A percentile compares a stretch with the other conserved stretches of the same genome.
These are phyloP conservation scores for Takashimella tepidaria DNA, from an alignment of 1,284 basidiomycete genomes.

Conservation along the genomic window DNA sequence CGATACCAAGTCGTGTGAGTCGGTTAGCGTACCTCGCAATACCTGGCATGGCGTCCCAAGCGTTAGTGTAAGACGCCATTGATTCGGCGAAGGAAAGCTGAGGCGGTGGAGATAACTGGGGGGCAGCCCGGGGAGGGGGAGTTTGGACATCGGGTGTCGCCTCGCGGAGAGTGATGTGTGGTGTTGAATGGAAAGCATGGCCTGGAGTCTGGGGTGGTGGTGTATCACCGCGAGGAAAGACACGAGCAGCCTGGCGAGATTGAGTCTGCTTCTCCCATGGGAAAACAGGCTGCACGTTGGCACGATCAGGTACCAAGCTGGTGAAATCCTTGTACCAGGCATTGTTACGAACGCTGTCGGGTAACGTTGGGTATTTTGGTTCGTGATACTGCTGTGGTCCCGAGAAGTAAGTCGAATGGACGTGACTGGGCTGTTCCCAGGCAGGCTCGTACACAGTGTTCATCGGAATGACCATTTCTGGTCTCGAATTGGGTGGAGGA, in stretches of 20 bases:
- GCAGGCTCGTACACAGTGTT: conserved; percentile 49
- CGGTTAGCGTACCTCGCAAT: conserved; percentile 69
- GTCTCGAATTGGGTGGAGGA: conserved; percentile 46
- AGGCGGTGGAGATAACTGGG: conserved; percentile 31
- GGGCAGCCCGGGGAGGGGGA: conserved; percentile 27
- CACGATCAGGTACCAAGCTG: conserved; percentile 58
- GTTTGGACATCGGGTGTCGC: conserved; percentile 10
- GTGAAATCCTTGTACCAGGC: conserved; percentile 51
- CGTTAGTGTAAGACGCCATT: conserved; percentile 64
- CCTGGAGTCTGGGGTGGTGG: conserved; percentile 48
- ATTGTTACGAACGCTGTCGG: conserved; percentile 40
- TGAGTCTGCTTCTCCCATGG: conserved; percentile 77
- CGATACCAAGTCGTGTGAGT: conserved; percentile 48
- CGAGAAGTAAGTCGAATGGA: conserved; percentile 26
- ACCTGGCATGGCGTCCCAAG: conserved; percentile 73
- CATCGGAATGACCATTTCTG: conserved; percentile 50
- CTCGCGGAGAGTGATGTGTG: conserved; percentile 2
- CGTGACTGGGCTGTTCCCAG: conserved; percentile 52
- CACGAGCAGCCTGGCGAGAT: conserved; percentile 56
- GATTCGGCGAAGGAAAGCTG: conserved; percentile 46
- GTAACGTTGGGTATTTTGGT: conserved; percentile 36
- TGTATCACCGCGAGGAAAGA: conserved; percentile 67
- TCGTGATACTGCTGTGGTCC: conserved; percentile 13
- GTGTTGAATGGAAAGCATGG: conserved; percentile 25
- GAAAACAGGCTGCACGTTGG: conserved; percentile 74